Evolutionary conservation across 768 basidiomycete genomes (phyloP).

Genomic region (Stropharia rugosoannulata): DNA sequence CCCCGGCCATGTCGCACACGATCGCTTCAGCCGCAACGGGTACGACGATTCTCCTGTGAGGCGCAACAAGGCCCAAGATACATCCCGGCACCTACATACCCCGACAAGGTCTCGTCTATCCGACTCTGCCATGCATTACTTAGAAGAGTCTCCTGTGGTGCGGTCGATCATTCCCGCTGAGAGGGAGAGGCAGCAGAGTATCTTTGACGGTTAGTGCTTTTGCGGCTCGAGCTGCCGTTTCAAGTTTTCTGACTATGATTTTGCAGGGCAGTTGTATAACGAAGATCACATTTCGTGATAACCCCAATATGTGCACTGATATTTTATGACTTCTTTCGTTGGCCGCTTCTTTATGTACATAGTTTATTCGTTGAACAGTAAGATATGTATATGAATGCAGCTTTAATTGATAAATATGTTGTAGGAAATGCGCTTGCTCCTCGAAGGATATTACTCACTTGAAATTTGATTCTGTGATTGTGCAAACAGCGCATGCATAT

Average conservation of each 20-base stretch:
- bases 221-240: not conserved
- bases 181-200: conserved; percentile 1
- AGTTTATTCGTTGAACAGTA: not conserved
- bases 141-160: conserved; percentile 37
- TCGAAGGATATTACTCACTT: too few species aligned
- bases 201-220: conserved; percentile 4
- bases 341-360: not conserved
- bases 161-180: conserved; percentile 14
- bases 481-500: too few species aligned
- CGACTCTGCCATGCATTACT: conserved; percentile 10
- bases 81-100: conserved; percentile 33
- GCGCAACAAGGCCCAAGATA: conserved; percentile 33
- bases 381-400: not conserved
- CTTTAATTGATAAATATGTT: not conserved
- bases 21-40: conserved; percentile 23
- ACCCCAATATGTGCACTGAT: not conserved
- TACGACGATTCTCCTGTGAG: conserved; percentile 59
- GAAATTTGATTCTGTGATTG: too few species aligned
- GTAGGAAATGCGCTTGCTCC: too few species aligned
- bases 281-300: not conserved
- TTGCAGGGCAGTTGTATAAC: not conserved
- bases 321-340: not conserved
- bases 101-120: conserved; percentile 22
- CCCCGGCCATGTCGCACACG: conserved; percentile 12
- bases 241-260: not conserved